Conservation (phyloP, 352 stramenopile genomes). For the Phytophthora cryptogea region DNA sequence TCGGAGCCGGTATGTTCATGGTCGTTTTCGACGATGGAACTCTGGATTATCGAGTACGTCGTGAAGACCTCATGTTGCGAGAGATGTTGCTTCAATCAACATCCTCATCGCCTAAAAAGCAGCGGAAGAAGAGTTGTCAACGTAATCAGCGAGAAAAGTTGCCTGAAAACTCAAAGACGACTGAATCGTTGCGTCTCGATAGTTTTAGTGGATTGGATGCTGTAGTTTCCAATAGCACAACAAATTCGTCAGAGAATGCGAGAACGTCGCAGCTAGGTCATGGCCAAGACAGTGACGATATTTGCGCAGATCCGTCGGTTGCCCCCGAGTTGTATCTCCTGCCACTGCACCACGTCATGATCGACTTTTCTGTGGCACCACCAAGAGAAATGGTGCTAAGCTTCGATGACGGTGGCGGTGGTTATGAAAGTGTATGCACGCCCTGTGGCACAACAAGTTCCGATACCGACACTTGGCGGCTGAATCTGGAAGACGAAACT, state of each 20-base stretch:
- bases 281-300: slow-evolving; percentile 4
- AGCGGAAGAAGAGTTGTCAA: slow-evolving; percentile 9
- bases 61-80: slow-evolving; percentile 68
- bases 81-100: background rate
- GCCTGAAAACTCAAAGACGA: slow-evolving; percentile 5
- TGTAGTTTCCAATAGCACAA: background rate
- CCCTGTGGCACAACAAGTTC: background rate
- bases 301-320: slow-evolving; percentile 3
- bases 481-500: slow-evolving; percentile 46
- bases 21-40: slow-evolving; percentile 80
- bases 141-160: slow-evolving; percentile 1
- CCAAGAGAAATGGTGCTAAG: slow-evolving; percentile 40
- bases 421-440: slow-evolving; percentile 6
- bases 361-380: slow-evolving; percentile 52
- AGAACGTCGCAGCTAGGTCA: slow-evolving; percentile 6
- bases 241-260: background rate
- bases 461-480: slow-evolving; percentile 23
- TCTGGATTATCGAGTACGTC: slow-evolving; percentile 67
- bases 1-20: slow-evolving; percentile 73
- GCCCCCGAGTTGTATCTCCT: slow-evolving; percentile 20
- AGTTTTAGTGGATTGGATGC: slow-evolving; percentile 8
- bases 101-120: background rate
- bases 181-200: slow-evolving; percentile 8
- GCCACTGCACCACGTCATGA: slow-evolving; percentile 42
- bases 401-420: slow-evolving; percentile 18